Conservation (phyloP, 768 basidiomycete species). For the Termitomyces sp. region DNA sequence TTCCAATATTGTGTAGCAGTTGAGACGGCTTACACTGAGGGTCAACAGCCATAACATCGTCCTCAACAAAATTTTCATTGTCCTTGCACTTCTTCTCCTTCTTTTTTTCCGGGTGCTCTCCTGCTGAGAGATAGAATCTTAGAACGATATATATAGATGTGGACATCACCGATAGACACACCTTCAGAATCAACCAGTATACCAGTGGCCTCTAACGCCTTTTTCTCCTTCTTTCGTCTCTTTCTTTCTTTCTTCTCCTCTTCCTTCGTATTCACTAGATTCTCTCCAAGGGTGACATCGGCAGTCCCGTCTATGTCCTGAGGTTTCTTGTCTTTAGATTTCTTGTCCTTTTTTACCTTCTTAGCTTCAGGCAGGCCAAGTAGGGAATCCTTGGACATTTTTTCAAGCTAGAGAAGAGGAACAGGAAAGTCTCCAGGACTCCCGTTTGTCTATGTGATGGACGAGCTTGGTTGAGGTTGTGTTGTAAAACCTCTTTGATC, state of each 20-base stretch:
- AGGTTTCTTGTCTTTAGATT: slow-evolving; percentile 18
- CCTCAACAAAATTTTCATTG: slow-evolving; percentile 13
- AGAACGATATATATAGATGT: not conserved
- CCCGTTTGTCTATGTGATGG: not conserved
- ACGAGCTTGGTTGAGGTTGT: not conserved
- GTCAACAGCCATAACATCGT: slow-evolving; percentile 18
- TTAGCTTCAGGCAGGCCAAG: slow-evolving; percentile 10
- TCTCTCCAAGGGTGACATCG: slow-evolving; percentile 12
- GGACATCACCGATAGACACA: slow-evolving; percentile 10
- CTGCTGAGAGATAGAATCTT: not conserved
- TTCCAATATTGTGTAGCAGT: not conserved
- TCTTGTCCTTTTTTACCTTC: slow-evolving; percentile 23
- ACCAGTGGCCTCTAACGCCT: slow-evolving; percentile 7
- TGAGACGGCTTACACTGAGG: slow-evolving; percentile 17
- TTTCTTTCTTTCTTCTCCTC: slow-evolving; percentile 21
- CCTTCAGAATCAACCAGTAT: slow-evolving; percentile 16
- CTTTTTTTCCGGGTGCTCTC: slow-evolving; percentile 13
- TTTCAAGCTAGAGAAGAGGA: not conserved
- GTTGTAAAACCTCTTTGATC: slow-evolving; percentile 3
- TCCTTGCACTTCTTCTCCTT: slow-evolving; percentile 28
- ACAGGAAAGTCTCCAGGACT: not conserved
- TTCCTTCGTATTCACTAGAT: slow-evolving; percentile 12
- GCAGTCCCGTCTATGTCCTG: not conserved
- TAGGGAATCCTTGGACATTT: slow-evolving; percentile 25
- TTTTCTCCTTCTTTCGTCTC: slow-evolving; percentile 20